phyloP scores from a whole-genome alignment of 2,329 filamentous ascomycete genomes.

The Pseudogymnoascus sp. region DNA sequence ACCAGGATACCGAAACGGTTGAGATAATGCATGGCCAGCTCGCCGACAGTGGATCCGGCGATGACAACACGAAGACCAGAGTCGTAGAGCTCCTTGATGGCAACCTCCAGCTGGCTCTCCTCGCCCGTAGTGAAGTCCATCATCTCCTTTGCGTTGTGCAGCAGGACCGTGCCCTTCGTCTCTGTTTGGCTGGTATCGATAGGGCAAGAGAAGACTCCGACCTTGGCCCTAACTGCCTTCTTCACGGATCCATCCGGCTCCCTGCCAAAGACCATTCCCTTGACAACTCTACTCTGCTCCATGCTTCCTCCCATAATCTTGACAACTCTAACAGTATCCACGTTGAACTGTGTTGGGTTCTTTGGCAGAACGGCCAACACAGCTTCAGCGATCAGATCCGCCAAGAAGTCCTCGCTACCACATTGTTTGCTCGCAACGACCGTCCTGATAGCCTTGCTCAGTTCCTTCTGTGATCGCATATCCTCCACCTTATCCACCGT shows the following conservation, averaged over 20 bases:
- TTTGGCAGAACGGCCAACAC: slow-evolving; percentile 87
- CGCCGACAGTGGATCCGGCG: slow-evolving; percentile 87
- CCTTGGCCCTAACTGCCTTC: slow-evolving; percentile 88
- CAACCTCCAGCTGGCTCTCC: slow-evolving; percentile 80
- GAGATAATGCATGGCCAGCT: slow-evolving; percentile 93
- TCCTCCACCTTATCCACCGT: slow-evolving; percentile 86
- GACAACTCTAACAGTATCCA: slow-evolving; percentile 97
- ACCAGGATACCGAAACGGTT: slow-evolving; percentile 95
- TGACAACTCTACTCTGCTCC: slow-evolving; percentile 88
- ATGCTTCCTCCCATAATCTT: slow-evolving; percentile 99
- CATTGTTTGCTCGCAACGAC: slow-evolving; percentile 96
- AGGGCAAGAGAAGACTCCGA: slow-evolving; percentile 91
- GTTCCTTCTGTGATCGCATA: slow-evolving; percentile 69
- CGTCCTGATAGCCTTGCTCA: slow-evolving; percentile 91
- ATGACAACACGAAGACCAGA: slow-evolving; percentile 87
- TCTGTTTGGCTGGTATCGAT: slow-evolving; percentile 95
- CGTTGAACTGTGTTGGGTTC: slow-evolving; percentile 93
- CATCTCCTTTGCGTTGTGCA: slow-evolving; percentile 98
- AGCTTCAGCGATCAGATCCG: slow-evolving; percentile 77
- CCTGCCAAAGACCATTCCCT: slow-evolving; percentile 96
- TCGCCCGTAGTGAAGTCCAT: slow-evolving; percentile 97
- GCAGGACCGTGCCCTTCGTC: slow-evolving; percentile 93
- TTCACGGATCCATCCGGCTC: slow-evolving; percentile 90
- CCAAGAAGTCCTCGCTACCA: slow-evolving; percentile 83
- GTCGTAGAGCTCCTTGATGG: slow-evolving; percentile 93